Conservation (phyloP, 2,329 filamentous ascomycete genomes). For the Periglandula ipomoeae region DNA sequence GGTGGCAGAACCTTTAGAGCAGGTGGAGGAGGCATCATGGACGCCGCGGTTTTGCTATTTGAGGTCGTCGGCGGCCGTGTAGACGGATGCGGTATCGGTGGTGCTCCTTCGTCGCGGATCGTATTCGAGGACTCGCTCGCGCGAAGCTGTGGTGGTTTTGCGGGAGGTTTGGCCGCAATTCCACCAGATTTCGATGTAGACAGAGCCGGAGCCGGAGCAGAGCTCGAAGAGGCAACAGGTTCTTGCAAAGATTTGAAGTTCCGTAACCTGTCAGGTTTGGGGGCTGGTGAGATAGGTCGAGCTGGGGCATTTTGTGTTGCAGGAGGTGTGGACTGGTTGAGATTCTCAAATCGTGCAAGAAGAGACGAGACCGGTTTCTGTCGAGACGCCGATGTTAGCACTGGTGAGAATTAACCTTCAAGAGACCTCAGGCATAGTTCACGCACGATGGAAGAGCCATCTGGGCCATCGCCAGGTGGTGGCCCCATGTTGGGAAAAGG, state of each 20-base stretch:
- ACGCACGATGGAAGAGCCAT: slow-evolving; percentile 68
- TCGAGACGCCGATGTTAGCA: background rate
- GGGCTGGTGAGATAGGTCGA: slow-evolving; percentile 28
- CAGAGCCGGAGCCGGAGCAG: background rate
- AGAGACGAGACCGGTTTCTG: slow-evolving; percentile 77
- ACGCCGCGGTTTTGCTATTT: slow-evolving; percentile 15
- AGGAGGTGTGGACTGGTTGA: slow-evolving; percentile 27
- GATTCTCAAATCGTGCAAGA: slow-evolving; percentile 72
- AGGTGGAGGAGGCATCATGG: slow-evolving; percentile 45
- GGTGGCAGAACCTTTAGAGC: slow-evolving; percentile 62
- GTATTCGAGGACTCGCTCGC: slow-evolving; percentile 11
- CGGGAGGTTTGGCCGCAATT: slow-evolving; percentile 13
- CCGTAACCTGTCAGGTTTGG: slow-evolving; percentile 34
- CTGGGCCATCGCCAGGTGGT: slow-evolving; percentile 45
- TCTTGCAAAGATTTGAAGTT: slow-evolving; percentile 31
- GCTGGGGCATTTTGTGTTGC: slow-evolving; percentile 16
- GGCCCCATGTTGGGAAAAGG: slow-evolving; percentile 21
- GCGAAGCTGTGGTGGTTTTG: slow-evolving; percentile 17
- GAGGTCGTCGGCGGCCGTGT: slow-evolving; percentile 14
- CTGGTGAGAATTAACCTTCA: background rate
- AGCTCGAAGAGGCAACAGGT: slow-evolving; percentile 9
- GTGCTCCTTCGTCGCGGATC: slow-evolving; percentile 14
- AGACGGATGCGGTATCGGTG: slow-evolving; percentile 15
- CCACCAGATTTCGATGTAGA: background rate
- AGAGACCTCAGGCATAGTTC: background rate